Base-by-base conservation (phyloP, 1,139 yeast genomes). In the Saccharomycopsis crataegensis region DNA sequence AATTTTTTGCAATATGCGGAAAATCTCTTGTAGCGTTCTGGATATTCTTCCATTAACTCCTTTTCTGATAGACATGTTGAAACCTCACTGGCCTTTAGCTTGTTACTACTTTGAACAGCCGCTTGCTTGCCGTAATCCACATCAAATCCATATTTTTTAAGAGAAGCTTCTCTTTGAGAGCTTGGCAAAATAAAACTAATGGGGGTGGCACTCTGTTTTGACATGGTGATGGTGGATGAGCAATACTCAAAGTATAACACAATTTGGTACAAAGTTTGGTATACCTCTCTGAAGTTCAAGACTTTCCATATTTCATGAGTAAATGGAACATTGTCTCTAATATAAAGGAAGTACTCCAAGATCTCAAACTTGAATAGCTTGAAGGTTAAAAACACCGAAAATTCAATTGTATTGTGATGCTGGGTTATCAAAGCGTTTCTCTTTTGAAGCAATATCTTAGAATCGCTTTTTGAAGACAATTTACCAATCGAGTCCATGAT, bases 291-390 rank as follows among this genome's bases (percentile, higher is more conserved):
- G 36, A 51, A 52, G 40, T 55, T 55, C 12, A 57, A 17, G 11
- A 44, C 46, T 16, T 40, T 36, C 53, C 55, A 54, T 6, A 54
- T 14, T 34, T 51, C 53, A 33, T 51, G 48, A 34, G 44, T 34
- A 5, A 37, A 14, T 11, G 52, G 43, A 17, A 55, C 48, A 7
- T 38, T 40, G 42, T 56, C 57, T n/a, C 59, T 32, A n/a, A 57
- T 46, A 32, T 55, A 52, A 9, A 57, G 43, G 38, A 57, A 57
- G 46, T 50, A 57, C 36, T 57, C 59, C 36, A 57, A 42, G 6
- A 52, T 38, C 17, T 57, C 58, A 36, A 47, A 49, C 34, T 57
- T 57, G 44, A 57, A 52, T 11, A 57, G 41, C 34, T 57, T 57
- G 43, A 57, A 55, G 11, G 55, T 50, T 11, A 57, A 40, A 42